These are phyloP conservation scores for Termitomyces sp. DNA, from an alignment of 768 basidiomycete genomes.

Conservation along the genomic window DNA sequence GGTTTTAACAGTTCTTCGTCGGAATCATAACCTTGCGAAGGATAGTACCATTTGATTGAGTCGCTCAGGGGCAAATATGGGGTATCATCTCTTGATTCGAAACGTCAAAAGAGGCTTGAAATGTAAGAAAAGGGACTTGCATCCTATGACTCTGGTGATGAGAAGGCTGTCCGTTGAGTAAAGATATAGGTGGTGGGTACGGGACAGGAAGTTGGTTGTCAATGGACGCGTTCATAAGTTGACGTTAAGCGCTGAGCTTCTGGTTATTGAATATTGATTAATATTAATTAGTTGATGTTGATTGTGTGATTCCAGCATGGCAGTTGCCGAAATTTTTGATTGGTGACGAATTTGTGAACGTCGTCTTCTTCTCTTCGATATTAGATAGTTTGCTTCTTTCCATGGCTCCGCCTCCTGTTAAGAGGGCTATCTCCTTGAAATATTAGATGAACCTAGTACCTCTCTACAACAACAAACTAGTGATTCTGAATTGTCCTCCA, in stretches of 20 bases:
- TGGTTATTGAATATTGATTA: background rate
- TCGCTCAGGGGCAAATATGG: slow-evolving; percentile 55
- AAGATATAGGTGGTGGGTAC: slow-evolving; percentile 6
- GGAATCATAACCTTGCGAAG: slow-evolving; percentile 69
- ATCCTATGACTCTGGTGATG: slow-evolving; percentile 22
- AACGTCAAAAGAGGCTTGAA: background rate
- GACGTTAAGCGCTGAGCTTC: too few species aligned
- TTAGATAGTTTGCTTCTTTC: too few species aligned
- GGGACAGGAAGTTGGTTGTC: slow-evolving; percentile 8
- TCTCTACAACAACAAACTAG: too few species aligned
- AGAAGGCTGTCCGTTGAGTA: slow-evolving; percentile 2
- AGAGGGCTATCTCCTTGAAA: too few species aligned
- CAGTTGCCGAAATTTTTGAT: too few species aligned
- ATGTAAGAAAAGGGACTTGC: slow-evolving; percentile 17
- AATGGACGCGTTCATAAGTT: slow-evolving; percentile 10
- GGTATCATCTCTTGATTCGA: slow-evolving; percentile 12
- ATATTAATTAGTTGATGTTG: background rate
- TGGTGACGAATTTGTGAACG: too few species aligned
- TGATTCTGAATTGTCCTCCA: background rate
- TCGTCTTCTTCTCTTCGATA: too few species aligned
- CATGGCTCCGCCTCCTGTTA: too few species aligned
- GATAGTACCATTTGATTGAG: slow-evolving; percentile 81
- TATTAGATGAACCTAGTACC: too few species aligned
- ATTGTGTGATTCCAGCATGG: too few species aligned
- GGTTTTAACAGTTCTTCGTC: slow-evolving; percentile 53